These are phyloP conservation scores for Ilyonectria mors-panacis DNA, from an alignment of 2,329 filamentous ascomycete species.

Conservation along the genomic window DNA sequence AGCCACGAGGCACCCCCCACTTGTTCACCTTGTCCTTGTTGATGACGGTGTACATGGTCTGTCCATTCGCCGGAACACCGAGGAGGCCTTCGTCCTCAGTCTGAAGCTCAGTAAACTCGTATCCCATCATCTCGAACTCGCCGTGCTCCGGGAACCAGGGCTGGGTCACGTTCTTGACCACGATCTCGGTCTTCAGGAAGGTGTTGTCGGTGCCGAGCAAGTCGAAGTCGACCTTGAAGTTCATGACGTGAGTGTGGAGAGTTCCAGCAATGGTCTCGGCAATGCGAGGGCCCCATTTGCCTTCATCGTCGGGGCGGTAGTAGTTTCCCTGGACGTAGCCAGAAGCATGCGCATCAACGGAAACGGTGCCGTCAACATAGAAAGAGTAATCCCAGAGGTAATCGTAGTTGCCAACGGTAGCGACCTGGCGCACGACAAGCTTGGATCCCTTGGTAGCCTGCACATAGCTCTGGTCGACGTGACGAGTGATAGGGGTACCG, in stretches of 20 bases:
- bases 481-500: conserved; percentile 43
- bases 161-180: conserved; percentile 50
- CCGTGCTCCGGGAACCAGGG: conserved; percentile 56
- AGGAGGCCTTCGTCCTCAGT: conserved; percentile 44
- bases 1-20: conserved; percentile 25
- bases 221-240: conserved; percentile 58
- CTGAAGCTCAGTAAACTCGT: conserved; percentile 48
- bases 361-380: conserved; percentile 65
- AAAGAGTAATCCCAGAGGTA: conserved; percentile 66
- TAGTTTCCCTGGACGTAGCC: conserved; percentile 66
- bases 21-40: conserved; percentile 44
- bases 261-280: conserved; percentile 47
- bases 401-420: conserved; percentile 70
- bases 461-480: conserved; percentile 59
- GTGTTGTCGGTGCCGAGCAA: conserved; percentile 51
- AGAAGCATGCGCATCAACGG: conserved; percentile 65
- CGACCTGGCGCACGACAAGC: conserved; percentile 62
- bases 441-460: conserved; percentile 63
- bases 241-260: conserved; percentile 56
- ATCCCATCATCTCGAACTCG: conserved; percentile 53
- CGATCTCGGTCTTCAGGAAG: conserved; percentile 50
- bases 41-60: conserved; percentile 29
- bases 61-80: conserved; percentile 38
- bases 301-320: conserved; percentile 51
- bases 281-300: conserved; percentile 53